Evolutionary conservation across 2,329 filamentous ascomycete genomes (phyloP).

Genomic region (Tolypocladium cylindrosporum): DNA sequence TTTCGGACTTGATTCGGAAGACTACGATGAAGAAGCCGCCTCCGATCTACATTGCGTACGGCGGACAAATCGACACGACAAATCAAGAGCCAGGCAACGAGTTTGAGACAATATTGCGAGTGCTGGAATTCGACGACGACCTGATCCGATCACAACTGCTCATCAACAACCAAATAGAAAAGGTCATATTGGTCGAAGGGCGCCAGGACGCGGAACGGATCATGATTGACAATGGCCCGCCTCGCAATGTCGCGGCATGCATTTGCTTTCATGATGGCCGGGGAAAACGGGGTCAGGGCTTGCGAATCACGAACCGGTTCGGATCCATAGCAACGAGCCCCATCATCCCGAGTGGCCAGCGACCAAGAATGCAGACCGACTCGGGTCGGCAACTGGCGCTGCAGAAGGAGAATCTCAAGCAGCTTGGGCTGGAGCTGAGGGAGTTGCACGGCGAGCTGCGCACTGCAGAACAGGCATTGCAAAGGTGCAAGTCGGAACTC

Average conservation of each 20-base stretch:
- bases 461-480: conserved; percentile 35
- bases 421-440: conserved; percentile 44
- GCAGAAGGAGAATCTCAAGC: conserved; percentile 37
- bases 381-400: conserved; percentile 53
- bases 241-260: conserved; percentile 63
- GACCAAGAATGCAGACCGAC: conserved; percentile 72
- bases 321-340: conserved; percentile 32
- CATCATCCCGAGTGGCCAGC: conserved; percentile 35
- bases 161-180: conserved; percentile 74
- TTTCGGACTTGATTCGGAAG: conserved; percentile 56
- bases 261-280: conserved; percentile 57
- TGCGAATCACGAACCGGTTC: conserved; percentile 40
- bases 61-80: conserved; percentile 22
- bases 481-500: conserved; percentile 35
- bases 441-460: conserved; percentile 39
- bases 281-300: conserved; percentile 42
- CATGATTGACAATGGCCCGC: conserved; percentile 53
- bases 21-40: conserved; percentile 39
- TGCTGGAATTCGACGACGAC: conserved; percentile 73
- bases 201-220: conserved; percentile 56
- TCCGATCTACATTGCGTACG: conserved; percentile 28
- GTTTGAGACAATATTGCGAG: conserved; percentile 70
- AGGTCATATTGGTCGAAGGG: conserved; percentile 66
- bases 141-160: conserved; percentile 73
- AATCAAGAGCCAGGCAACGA: conserved; percentile 59